Base-by-base conservation (phyloP, 768 basidiomycete species). In the Basidioascus undulatus region DNA sequence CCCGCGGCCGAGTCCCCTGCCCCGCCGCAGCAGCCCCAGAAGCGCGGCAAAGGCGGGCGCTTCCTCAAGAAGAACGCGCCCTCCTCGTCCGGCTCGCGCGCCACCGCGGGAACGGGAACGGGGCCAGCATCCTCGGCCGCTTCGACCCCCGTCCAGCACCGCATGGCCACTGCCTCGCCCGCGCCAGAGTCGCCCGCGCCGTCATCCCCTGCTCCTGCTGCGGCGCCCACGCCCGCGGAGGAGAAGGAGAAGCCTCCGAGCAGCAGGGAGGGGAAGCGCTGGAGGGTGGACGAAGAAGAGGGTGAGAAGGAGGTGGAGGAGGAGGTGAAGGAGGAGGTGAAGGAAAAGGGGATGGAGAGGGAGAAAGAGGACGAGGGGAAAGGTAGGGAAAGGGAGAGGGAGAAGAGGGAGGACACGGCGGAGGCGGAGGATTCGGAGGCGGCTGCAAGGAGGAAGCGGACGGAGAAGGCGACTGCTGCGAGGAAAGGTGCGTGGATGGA, bases 301-400 rank as follows among this genome's bases (percentile, higher is more conserved):
- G 26, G 8, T 15, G 37, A 26, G 24, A 27, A 38, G 37, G 25
- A 6, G 26, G 12, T 18, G 9, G 37, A 38, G 5, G 23, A 5
- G 5, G 26, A 34, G 44, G 36, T 4, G 30, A 23, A 37, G 31
- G 39, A 10, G 21, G 37, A 46, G 23, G 21, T 44, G 32, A 36
- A 42, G 18, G 43, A 36, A 37, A 27, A 34, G 39, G 32, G 19
- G 11, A 32, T 23, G 9, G 36, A 42, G 28, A 32, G 25, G 28
- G 45, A 45, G 21, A 38, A 27, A 26, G 41, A 46, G 33, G 40
- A 12, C 3, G 46, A 35, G 13, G 28, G 15, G 30, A 35, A 31
- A 23, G 31, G 18, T 5, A 16, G 7, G 31, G 19, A 9, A 24
- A 7, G 8, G 19, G 8, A 26, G 24, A 40, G 35, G 19, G 24